Percentiles rank a stretch among this genome's conserved stretches.
phyloP scores from a whole-genome alignment of 257 asterid genomes.

The Echites panduratus region DNA sequence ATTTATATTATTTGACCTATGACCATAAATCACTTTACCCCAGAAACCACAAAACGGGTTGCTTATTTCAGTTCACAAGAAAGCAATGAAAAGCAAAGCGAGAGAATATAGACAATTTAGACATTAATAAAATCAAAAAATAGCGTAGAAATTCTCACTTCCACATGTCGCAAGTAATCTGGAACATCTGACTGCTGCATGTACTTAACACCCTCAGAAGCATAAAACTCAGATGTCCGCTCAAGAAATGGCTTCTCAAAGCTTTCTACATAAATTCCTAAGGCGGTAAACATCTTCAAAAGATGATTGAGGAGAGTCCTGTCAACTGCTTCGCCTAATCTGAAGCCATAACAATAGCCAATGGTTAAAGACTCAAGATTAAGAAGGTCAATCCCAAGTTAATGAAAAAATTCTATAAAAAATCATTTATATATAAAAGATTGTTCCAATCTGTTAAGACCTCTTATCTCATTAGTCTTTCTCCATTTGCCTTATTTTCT shows the following conservation, averaged over 20 bases:
- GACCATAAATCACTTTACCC: neutral
- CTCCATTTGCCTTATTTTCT: neutral
- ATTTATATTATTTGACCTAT: neutral
- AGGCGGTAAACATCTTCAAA: constrained; percentile 94
- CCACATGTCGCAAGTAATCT: constrained; percentile 85
- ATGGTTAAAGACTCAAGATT: neutral
- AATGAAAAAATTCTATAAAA: neutral
- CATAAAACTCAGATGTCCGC: constrained; percentile 89
- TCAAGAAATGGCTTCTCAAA: constrained; percentile 96
- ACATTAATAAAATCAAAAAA: neutral
- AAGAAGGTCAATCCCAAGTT: neutral
- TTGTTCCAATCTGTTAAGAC: neutral
- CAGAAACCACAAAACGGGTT: neutral
- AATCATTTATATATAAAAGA: neutral
- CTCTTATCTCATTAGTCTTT: neutral
- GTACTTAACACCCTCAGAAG: constrained; percentile 89
- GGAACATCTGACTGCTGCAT: constrained; percentile 98
- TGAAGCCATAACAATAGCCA: constrained; percentile 25
- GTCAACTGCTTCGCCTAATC: constrained; percentile 93
- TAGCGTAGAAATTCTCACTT: constrained; percentile 45
- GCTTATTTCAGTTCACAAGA: neutral
- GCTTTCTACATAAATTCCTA: constrained; percentile 92
- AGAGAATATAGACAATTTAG: neutral
- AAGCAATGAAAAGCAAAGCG: neutral
- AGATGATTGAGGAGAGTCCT: constrained; percentile 97